Percentiles rank a stretch among this genome's conserved stretches.
Evolutionary conservation across 176 grass and related monocot species (phyloP).

Genomic region (Hyparrhenia diplandra): DNA sequence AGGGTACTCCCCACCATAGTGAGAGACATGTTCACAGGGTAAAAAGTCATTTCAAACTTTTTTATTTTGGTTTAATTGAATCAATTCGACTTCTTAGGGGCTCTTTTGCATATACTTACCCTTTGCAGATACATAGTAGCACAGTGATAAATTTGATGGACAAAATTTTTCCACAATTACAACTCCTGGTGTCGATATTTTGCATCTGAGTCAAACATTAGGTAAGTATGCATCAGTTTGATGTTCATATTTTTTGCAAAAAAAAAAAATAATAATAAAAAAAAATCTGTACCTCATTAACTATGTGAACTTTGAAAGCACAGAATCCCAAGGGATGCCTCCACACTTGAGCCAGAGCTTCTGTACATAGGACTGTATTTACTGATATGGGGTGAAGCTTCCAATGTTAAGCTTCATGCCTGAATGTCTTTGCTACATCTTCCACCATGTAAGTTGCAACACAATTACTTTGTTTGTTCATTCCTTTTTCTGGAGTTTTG

Average conservation of each 20-base stretch:
- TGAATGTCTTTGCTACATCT: conserved; percentile 96
- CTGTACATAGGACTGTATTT: conserved; percentile 93
- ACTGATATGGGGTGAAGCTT: conserved; percentile 98
- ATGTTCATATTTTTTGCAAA: not conserved
- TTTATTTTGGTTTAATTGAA: conserved; percentile 13
- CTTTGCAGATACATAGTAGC: conserved; percentile 42
- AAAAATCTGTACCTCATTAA: not conserved
- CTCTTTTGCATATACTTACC: conserved; percentile 1
- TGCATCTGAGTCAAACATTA: conserved; percentile 54
- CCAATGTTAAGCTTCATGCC: conserved; percentile 97
- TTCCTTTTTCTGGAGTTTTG: not conserved
- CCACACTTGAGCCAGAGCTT: conserved; percentile 62
- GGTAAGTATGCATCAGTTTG: conserved; percentile 36
- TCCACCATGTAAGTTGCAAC: conserved; percentile 74
- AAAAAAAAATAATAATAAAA: too few species aligned
- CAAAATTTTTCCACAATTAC: conserved; percentile 80
- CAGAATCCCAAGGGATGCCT: conserved; percentile 25
- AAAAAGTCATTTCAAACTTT: conserved; percentile 18
- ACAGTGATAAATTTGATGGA: conserved; percentile 45
- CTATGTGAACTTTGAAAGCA: not conserved
- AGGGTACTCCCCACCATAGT: not conserved
- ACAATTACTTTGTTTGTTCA: not conserved
- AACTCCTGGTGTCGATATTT: conserved; percentile 78
- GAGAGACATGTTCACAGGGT: conserved; percentile 23
- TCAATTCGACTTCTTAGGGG: not conserved